Evolutionary conservation across 23 red algal genomes (phyloP).

Genomic region (Chondrus crispus): DNA sequence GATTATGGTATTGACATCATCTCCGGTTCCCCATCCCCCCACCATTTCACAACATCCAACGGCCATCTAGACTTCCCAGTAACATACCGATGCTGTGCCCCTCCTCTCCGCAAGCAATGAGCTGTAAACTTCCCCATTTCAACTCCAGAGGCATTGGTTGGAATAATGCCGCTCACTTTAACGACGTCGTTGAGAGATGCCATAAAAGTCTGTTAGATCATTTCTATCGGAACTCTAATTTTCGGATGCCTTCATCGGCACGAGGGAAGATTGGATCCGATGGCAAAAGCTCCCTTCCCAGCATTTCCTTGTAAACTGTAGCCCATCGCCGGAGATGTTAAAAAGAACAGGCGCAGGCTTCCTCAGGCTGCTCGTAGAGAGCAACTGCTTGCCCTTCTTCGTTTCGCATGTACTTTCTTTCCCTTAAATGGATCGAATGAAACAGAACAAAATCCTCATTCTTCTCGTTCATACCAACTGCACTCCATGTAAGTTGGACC

Average conservation of each 20-base stretch:
- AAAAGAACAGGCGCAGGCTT: background rate
- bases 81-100: background rate
- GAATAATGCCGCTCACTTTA: background rate
- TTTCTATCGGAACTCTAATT: background rate
- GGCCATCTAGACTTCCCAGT: background rate
- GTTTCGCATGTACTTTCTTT: background rate
- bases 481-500: background rate
- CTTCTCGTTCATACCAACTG: background rate
- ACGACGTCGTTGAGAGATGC: background rate
- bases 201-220: background rate
- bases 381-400: background rate
- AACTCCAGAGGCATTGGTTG: background rate
- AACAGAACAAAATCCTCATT: background rate
- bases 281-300: background rate
- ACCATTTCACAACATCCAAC: background rate
- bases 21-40: background rate
- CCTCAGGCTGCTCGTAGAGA: background rate
- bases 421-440: background rate
- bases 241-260: background rate
- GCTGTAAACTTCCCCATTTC: background rate
- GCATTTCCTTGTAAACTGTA: background rate
- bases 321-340: background rate
- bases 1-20: background rate
- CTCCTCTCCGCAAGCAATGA: background rate
- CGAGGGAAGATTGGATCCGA: background rate